A percentile compares a stretch with the other conserved stretches of the same genome.
Conservation (phyloP, 768 basidiomycete species). For the Coprinopsis strossmayeri region DNA sequence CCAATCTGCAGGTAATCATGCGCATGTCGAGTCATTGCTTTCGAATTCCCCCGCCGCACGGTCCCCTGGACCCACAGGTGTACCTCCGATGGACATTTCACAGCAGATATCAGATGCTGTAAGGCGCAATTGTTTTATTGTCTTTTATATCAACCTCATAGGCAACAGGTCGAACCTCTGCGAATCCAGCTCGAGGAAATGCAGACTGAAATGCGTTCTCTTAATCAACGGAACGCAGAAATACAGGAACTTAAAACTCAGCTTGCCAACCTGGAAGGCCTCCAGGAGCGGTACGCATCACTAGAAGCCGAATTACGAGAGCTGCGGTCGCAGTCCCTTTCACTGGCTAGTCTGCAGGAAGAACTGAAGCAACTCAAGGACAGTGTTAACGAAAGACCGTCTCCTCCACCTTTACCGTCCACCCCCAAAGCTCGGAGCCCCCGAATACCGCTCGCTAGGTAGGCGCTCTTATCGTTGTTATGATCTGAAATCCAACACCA, state of each 20-base stretch:
- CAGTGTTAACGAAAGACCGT: not conserved
- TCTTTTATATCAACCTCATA: no score
- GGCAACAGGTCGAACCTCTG: constrained; percentile 18
- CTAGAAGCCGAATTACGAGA: constrained; percentile 25
- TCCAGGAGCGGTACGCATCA: constrained; percentile 31
- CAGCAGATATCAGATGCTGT: constrained; percentile 29
- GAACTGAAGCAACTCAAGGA: constrained; percentile 5
- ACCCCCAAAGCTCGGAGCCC: constrained; percentile 7
- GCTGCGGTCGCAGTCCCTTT: constrained; percentile 20
- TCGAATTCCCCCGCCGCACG: not conserved
- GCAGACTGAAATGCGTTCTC: not conserved
- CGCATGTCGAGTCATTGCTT: not conserved
- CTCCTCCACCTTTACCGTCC: not conserved
- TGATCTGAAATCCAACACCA: not conserved
- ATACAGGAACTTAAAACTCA: constrained; percentile 26
- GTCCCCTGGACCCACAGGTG: not conserved
- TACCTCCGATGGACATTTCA: constrained; percentile 14
- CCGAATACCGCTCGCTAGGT: constrained; percentile 2
- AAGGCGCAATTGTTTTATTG: no score
- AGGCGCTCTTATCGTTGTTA: not conserved
- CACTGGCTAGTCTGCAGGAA: constrained; percentile 12
- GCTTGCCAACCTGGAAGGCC: constrained; percentile 22
- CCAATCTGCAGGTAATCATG: not conserved
- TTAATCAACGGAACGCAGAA: constrained; percentile 23
- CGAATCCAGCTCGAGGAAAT: not conserved